A percentile compares a stretch with the other conserved stretches of the same genome.
phyloP scores from a whole-genome alignment of 1,139 yeast genomes.

The Yamadazyma mexicana region DNA sequence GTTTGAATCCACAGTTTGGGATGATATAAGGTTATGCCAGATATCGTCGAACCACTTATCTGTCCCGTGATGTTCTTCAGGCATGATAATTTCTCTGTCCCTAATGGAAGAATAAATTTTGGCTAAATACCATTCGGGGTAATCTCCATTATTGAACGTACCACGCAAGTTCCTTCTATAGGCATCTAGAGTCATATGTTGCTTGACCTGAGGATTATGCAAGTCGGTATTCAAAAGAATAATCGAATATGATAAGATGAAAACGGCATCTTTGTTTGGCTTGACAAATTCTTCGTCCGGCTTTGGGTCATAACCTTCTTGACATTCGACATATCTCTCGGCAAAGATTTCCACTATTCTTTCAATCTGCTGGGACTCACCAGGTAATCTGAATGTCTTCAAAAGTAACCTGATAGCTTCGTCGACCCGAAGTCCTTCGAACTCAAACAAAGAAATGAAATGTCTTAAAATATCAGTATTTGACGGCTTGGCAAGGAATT shows the following conservation, averaged over 20 bases:
- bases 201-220: constrained; percentile 76
- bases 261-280: constrained; percentile 74
- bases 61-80: constrained; percentile 91
- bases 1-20: constrained; percentile 27
- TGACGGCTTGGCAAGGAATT: constrained; percentile 74
- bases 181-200: constrained; percentile 85
- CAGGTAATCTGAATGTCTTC: constrained; percentile 88
- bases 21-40: constrained; percentile 81
- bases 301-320: constrained; percentile 22
- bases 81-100: constrained; percentile 91
- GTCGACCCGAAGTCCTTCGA: constrained; percentile 77
- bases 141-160: constrained; percentile 72
- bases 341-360: constrained; percentile 87
- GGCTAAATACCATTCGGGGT: constrained; percentile 82
- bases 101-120: constrained; percentile 79
- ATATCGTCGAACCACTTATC: constrained; percentile 90
- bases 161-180: constrained; percentile 82
- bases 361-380: constrained; percentile 96
- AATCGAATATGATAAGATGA: constrained; percentile 70
- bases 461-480: constrained; percentile 59
- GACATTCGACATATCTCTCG: constrained; percentile 68
- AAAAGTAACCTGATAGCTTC: constrained; percentile 85
- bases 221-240: constrained; percentile 78
- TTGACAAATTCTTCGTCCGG: constrained; percentile 44
- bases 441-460: constrained; percentile 75